Conservation (phyloP, 164 flowering plant genomes). For the Kingdonia uniflora region DNA sequence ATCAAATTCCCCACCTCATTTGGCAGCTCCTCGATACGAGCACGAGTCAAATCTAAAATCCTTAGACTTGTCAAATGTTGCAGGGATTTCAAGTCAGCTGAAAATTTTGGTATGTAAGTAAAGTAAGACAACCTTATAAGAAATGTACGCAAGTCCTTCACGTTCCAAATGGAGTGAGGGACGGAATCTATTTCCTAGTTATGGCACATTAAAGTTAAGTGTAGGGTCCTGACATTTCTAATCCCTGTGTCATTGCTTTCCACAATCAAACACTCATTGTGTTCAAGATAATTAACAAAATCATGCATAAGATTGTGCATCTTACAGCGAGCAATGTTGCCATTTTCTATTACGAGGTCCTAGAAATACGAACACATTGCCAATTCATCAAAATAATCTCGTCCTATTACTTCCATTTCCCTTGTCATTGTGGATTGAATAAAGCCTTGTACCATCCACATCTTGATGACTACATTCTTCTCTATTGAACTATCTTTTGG, state of each 20-base stretch:
- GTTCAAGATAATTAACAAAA: background rate
- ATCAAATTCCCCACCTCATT: background rate
- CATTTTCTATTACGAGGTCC: slow-evolving; percentile 1
- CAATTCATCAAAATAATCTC: background rate
- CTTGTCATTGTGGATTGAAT: background rate
- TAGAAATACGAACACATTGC: slow-evolving; percentile 5
- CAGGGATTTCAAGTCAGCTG: background rate
- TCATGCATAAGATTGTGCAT: slow-evolving; percentile 6
- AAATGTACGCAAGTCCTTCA: background rate
- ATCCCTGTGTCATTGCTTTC: background rate
- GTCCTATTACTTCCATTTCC: slow-evolving; percentile 1
- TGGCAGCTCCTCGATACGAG: background rate
- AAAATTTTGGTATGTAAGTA: background rate
- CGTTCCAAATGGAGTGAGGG: background rate
- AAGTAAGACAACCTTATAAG: background rate
- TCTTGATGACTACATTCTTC: slow-evolving; percentile 5
- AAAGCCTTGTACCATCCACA: slow-evolving; percentile 16
- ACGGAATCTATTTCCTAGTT: background rate
- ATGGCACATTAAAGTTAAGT: background rate
- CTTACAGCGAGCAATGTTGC: background rate
- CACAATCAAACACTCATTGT: background rate
- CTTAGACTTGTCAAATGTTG: background rate
- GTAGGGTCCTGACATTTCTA: background rate
- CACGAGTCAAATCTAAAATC: background rate
- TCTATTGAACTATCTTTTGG: slow-evolving; percentile 9